Base-by-base conservation (phyloP, 805 yeast species). In the Metschnikowia shivogae region DNA sequence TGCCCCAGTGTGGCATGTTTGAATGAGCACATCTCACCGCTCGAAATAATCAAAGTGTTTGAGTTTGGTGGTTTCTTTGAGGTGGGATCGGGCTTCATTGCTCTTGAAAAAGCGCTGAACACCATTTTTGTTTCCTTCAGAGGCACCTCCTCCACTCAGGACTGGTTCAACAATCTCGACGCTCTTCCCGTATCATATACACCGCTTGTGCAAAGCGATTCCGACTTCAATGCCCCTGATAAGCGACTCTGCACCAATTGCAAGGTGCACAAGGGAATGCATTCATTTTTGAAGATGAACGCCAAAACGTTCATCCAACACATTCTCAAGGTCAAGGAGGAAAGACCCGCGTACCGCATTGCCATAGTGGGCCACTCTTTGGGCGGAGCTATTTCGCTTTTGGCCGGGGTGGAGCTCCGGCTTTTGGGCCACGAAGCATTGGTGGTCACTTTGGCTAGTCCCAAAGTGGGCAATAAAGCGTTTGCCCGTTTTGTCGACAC, bases 361-460 rank as follows among this genome's bases (percentile, higher is more conserved):
- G 70, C 76, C 1, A 70, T 83, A 1, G 67, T 81, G 1, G 95
- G 95, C 0, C 95, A 87, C 62, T 86, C 93, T 0, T 62, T 86
- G 34, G 90, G 89, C 3, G 95, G 83, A 6, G 89, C 90, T 0
- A 60, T 84, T 42, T 83, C 89, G 1, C 63, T 72, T 4, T 62
- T 86, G 29, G 73, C 78, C 7, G 92, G 85, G 0, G 68, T 80
- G 19, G 93, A 86, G 54, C 68, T 82, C 38, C 63, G 73, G 44
- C 55, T 78, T 14, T 50, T 76, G 57, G 88, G 87, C 0, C 65
- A 64, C 45, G 60, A 76, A 6, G 84, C 86, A 0, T 57, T 73
- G 33, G 77, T 83, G 1, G 61, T 84, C 14, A 71, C 85, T 1
- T 81, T 66, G 63, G 93, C 83, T 1, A 74, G 80, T 11, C 88